phyloP scores from a whole-genome alignment of 1,284 basidiomycete genomes.

The Ustilago xerochloae region DNA sequence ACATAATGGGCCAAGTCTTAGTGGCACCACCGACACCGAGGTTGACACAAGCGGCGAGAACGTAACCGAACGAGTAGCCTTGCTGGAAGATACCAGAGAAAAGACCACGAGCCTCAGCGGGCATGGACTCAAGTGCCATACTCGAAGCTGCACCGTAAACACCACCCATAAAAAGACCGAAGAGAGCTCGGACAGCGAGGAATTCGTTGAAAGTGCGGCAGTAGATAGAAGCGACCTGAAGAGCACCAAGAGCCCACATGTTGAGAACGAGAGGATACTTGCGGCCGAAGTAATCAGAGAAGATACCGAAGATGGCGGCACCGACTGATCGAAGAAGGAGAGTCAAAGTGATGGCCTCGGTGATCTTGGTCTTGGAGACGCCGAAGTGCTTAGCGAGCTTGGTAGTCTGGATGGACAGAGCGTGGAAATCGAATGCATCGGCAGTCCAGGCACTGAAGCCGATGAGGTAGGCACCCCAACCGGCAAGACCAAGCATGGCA shows the following conservation, averaged over 20 bases:
- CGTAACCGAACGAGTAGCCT: conserved; percentile 54
- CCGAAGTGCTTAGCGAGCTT: conserved; percentile 49
- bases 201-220: conserved; percentile 40
- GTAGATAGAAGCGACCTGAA: conserved; percentile 52
- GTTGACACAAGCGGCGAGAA: conserved; percentile 54
- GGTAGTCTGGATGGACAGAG: conserved; percentile 47
- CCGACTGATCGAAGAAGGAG: conserved; percentile 51
- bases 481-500: conserved; percentile 21
- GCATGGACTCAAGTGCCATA: conserved; percentile 49
- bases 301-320: conserved; percentile 53
- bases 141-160: conserved; percentile 38
- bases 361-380: conserved; percentile 49
- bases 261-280: conserved; percentile 55
- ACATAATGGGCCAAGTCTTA: conserved; percentile 48
- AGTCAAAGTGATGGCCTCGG: conserved; percentile 50
- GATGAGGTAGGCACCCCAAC: conserved; percentile 49
- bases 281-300: conserved; percentile 71
- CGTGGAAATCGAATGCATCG: conserved; percentile 54
- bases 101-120: conserved; percentile 50
- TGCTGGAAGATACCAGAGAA: conserved; percentile 55
- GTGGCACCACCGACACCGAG: conserved; percentile 44
- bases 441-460: conserved; percentile 49
- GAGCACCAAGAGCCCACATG: conserved; percentile 46
- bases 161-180: conserved; percentile 55
- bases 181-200: conserved; percentile 54